Conservation (phyloP, 352 stramenopile species). For the Elongisporangium senticosum region DNA sequence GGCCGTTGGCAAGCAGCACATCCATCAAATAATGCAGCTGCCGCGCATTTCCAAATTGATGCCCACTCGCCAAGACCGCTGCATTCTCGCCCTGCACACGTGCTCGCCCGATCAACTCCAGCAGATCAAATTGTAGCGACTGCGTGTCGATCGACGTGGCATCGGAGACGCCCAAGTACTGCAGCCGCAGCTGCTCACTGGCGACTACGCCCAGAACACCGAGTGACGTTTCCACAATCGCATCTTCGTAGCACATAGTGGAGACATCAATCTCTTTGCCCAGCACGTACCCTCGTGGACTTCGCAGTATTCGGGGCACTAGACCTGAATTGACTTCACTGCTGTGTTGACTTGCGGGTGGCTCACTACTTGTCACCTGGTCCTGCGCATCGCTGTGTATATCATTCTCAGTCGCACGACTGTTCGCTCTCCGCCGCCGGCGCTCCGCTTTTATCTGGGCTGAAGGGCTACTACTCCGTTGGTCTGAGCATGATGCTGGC, state of each 20-base stretch:
- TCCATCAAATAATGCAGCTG: constrained; percentile 84
- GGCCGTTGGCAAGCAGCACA: constrained; percentile 51
- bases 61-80: constrained; percentile 41
- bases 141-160: constrained; percentile 46
- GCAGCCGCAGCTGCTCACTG: constrained; percentile 54
- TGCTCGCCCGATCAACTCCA: constrained; percentile 70
- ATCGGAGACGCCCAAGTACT: constrained; percentile 62
- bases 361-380: constrained; percentile 10
- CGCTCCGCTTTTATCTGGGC: background rate
- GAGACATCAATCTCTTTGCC: constrained; percentile 51
- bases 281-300: constrained; percentile 55
- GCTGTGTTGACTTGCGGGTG: constrained; percentile 4
- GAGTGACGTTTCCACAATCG: constrained; percentile 32
- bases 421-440: constrained; percentile 1
- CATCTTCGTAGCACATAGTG: constrained; percentile 52
- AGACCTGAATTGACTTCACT: constrained; percentile 22
- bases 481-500: no score
- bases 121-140: constrained; percentile 66
- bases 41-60: constrained; percentile 59
- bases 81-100: constrained; percentile 58
- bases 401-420: background rate
- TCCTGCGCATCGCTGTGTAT: background rate
- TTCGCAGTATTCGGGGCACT: constrained; percentile 47
- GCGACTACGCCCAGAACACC: constrained; percentile 67
- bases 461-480: no score